A percentile compares a stretch with the other conserved stretches of the same genome.
Conservation (phyloP, 108 stramenopile species). For the Nitzschia inconspicua region DNA sequence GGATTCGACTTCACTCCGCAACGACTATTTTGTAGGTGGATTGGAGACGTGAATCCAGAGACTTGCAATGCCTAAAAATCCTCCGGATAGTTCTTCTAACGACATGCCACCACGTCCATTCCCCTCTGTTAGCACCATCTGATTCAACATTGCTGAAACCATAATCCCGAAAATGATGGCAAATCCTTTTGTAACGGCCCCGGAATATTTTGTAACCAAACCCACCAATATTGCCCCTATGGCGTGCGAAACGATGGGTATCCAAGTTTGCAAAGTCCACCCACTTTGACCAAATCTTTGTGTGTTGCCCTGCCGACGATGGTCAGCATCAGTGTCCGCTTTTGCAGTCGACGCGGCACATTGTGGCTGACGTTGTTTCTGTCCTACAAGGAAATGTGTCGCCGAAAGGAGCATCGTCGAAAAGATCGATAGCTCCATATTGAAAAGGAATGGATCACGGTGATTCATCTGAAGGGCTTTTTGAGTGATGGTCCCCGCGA, state of each 20-base stretch:
- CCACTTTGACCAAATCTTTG: conserved; percentile 10
- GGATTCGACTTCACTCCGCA: too few species aligned
- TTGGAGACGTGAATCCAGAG: conserved; percentile 55
- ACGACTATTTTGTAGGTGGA: too few species aligned
- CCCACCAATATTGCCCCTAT: conserved; percentile 88
- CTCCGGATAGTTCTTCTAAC: conserved; percentile 51
- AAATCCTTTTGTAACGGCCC: conserved; percentile 77
- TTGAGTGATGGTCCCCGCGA: conserved; percentile 81
- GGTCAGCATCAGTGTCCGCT: neutral
- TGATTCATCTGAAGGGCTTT: conserved; percentile 53
- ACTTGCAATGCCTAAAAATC: conserved; percentile 47
- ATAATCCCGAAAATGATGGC: conserved; percentile 73
- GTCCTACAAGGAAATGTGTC: neutral
- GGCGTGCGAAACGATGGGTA: conserved; percentile 70
- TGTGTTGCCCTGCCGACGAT: neutral
- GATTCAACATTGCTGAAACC: conserved; percentile 58
- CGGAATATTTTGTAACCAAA: conserved; percentile 85
- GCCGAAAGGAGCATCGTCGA: conserved; percentile 28
- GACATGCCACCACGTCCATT: conserved; percentile 32
- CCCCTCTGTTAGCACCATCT: conserved; percentile 5
- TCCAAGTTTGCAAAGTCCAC: conserved; percentile 58
- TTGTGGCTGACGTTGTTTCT: neutral
- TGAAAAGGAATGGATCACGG: conserved; percentile 62
- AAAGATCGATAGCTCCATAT: conserved; percentile 69
- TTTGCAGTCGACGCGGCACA: neutral